These are phyloP conservation scores for Macrolepiota dolichaula DNA, from an alignment of 768 basidiomycete species.

Conservation along the genomic window DNA sequence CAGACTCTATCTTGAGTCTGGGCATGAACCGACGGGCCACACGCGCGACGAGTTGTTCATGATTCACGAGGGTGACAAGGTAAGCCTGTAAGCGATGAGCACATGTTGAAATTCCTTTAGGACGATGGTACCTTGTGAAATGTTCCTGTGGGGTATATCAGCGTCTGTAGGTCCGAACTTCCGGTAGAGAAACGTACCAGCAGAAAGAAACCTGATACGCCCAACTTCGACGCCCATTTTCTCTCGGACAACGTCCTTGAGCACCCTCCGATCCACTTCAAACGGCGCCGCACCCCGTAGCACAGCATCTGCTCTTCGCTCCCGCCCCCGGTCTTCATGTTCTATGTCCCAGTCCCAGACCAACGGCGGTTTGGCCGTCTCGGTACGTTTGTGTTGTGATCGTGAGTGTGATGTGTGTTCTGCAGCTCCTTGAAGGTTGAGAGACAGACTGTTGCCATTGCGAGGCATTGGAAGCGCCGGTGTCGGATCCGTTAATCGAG, in stretches of 20 bases:
- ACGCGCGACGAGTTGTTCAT: slow-evolving; percentile 66
- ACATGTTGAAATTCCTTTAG: not conserved
- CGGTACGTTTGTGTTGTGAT: not conserved
- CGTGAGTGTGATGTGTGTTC: not conserved
- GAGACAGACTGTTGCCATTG: slow-evolving; percentile 22
- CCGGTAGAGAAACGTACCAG: slow-evolving; percentile 45
- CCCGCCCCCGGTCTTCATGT: slow-evolving; percentile 63
- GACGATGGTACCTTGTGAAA: slow-evolving; percentile 66
- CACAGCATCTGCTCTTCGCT: slow-evolving; percentile 60
- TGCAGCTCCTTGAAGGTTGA: slow-evolving; percentile 13
- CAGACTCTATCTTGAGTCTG: slow-evolving; percentile 81
- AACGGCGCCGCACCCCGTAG: slow-evolving; percentile 65
- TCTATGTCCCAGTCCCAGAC: slow-evolving; percentile 74
- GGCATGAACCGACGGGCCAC: slow-evolving; percentile 87
- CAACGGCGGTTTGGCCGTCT: slow-evolving; percentile 25
- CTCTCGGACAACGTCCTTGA: slow-evolving; percentile 77
- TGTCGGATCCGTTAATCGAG: not conserved
- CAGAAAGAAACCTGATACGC: slow-evolving; percentile 68
- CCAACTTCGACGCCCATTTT: slow-evolving; percentile 65
- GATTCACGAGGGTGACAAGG: slow-evolving; percentile 62
- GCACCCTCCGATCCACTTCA: slow-evolving; percentile 67
- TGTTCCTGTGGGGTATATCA: slow-evolving; percentile 48
- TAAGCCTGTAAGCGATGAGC: slow-evolving; percentile 54
- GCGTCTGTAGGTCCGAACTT: slow-evolving; percentile 1
- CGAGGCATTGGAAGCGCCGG: slow-evolving; percentile 20